Evolutionary conservation across 1,284 basidiomycete species (phyloP).

Genomic region (Sporisorium sorghi): DNA sequence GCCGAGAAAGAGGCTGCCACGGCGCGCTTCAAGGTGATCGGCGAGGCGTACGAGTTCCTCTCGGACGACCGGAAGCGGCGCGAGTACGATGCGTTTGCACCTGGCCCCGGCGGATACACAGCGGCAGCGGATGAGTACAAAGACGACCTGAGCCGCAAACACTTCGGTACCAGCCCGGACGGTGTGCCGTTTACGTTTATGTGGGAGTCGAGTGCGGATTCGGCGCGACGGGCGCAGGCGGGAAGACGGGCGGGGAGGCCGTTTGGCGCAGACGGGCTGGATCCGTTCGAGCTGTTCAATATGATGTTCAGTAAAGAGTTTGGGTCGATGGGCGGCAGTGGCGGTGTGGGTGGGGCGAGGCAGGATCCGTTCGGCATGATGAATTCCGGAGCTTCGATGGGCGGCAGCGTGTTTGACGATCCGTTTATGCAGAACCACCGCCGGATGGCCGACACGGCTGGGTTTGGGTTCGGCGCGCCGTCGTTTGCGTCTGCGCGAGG

Average conservation of each 20-base stretch:
- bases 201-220: conserved; percentile 65
- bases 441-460: conserved; percentile 50
- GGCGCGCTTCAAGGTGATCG: conserved; percentile 58
- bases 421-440: conserved; percentile 57
- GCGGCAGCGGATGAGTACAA: conserved; percentile 22
- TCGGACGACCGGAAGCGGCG: conserved; percentile 53
- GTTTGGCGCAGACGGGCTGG: conserved; percentile 55
- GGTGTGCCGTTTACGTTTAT: conserved; percentile 56
- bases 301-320: conserved; percentile 61
- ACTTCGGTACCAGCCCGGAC: conserved; percentile 56
- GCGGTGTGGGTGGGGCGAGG: conserved; percentile 10
- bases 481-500: conserved; percentile 11
- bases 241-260: conserved; percentile 42
- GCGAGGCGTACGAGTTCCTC: conserved; percentile 64
- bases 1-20: conserved; percentile 60
- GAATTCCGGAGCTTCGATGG: conserved; percentile 11
- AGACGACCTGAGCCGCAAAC: conserved; percentile 31
- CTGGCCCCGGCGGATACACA: conserved; percentile 7
- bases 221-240: conserved; percentile 57
- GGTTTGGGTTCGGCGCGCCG: conserved; percentile 48
- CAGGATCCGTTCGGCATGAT: conserved; percentile 28
- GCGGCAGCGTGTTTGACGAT: conserved; percentile 40
- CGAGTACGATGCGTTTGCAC: conserved; percentile 52
- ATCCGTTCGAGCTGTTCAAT: conserved; percentile 66
- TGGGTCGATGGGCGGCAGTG: conserved; percentile 18